Evolutionary conservation across 1,284 basidiomycete species (phyloP), one percentile per base, ranked within the genome.

Genomic region (Leccinum solheimii): DNA sequence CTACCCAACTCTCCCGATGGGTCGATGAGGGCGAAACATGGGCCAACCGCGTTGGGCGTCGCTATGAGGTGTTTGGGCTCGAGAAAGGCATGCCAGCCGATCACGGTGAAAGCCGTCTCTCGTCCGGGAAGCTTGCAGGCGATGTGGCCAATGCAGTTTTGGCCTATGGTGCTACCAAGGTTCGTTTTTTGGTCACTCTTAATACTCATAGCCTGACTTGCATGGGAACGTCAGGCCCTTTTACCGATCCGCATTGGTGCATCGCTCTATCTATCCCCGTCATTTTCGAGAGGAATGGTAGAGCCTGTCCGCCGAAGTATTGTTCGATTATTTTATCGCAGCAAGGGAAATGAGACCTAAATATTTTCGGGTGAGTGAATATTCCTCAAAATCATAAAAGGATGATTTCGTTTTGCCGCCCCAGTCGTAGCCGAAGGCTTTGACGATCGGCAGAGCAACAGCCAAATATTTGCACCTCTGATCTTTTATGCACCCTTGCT

Each of bases 101-200:
- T 50, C 50, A 38, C 59, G 58, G 61, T 11, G 63, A 66, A 53
- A 65, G 23, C 50, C 63, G 64, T n/a, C 62, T 13, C 49, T 55
- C 56, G 69, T 62, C 75, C 86, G 57, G 84, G 80, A 81, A 60
- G 30, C 72, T 91, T 45, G 86, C 84, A 8, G 88, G 88, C 7
- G 89, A 91, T 71, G 83, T 91, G 6, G 87, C 88, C 10, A 90
- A 92, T 68, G 87, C 88, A 0, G 85, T 95, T 0, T 81, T 94
- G 21, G 94, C 95, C 0, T 98, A 97, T 73, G 87, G 87, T 1
- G 78, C 86, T 6, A 91, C 90, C 62, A 98, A 96, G 83, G 94
- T 91, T 70, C 56, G 58, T 45, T 34, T 51, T 51, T 5, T 50
- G 10, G 13, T 6, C 26, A 16, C n/a, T 34, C 50, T 13, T 2